Conservation (phyloP, 1,284 basidiomycete species). For the Irpex rosettiformis region DNA sequence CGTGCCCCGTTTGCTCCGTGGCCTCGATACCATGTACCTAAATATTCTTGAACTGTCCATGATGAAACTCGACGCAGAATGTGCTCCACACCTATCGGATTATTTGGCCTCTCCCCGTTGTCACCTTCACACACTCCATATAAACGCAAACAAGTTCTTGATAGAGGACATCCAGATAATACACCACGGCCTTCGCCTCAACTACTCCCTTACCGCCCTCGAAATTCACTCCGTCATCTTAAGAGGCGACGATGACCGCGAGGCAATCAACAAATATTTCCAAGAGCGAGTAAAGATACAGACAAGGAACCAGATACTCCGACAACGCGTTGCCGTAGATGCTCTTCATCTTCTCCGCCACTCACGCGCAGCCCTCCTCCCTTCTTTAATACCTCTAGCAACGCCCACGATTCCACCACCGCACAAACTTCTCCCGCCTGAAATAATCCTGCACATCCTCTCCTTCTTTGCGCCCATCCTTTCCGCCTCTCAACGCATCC, state of each 20-base stretch:
- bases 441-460: conserved; percentile 57
- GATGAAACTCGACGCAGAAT: conserved; percentile 44
- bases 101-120: conserved; percentile 55
- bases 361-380: conserved; percentile 47
- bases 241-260: conserved; percentile 21
- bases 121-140: conserved; percentile 46
- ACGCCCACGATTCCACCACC: neutral
- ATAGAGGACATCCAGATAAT: conserved; percentile 41
- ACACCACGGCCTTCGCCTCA: conserved; percentile 42
- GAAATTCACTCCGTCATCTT: conserved; percentile 48
- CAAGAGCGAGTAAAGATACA: conserved; percentile 34
- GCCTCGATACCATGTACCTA: conserved; percentile 43
- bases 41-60: conserved; percentile 54
- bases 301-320: conserved; percentile 26
- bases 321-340: neutral
- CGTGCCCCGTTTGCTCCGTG: conserved; percentile 44
- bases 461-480: conserved; percentile 56
- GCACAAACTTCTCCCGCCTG: conserved; percentile 45
- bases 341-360: conserved; percentile 44
- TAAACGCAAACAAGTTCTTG: conserved; percentile 56
- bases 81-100: conserved; percentile 40
- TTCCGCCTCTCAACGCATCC: conserved; percentile 51
- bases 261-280: conserved; percentile 14
- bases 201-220: conserved; percentile 47
- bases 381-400: conserved; percentile 16